Evolutionary conservation across 1,284 basidiomycete species (phyloP).

Genomic region (Ceratobasidium sp.): DNA sequence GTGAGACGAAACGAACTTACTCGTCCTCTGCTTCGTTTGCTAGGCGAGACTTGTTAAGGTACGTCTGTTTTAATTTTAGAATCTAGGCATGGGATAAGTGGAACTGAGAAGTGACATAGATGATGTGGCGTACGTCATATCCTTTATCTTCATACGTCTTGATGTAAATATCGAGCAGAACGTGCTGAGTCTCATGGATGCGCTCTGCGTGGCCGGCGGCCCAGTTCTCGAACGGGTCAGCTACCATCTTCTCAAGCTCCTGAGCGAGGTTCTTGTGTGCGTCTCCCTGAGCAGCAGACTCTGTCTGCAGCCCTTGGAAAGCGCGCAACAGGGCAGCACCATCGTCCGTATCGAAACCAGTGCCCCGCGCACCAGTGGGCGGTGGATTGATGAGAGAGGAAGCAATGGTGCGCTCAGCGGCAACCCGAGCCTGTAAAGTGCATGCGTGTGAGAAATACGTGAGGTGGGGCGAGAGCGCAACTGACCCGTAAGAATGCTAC

Average conservation of each 20-base stretch:
- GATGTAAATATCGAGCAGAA: slow-evolving; percentile 75
- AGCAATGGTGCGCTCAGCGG: slow-evolving; percentile 71
- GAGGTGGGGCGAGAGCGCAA: slow-evolving; percentile 44
- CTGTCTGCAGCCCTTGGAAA: slow-evolving; percentile 79
- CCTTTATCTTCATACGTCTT: slow-evolving; percentile 72
- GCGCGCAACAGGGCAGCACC: slow-evolving; percentile 76
- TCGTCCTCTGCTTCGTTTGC: slow-evolving; percentile 93
- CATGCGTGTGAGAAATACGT: slow-evolving; percentile 7
- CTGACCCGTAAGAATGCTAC: slow-evolving; percentile 81
- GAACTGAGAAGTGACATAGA: background rate
- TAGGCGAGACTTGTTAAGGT: slow-evolving; percentile 77
- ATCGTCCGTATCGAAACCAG: slow-evolving; percentile 78
- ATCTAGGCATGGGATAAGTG: slow-evolving; percentile 56
- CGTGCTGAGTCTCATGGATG: slow-evolving; percentile 65
- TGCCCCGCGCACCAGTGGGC: slow-evolving; percentile 62
- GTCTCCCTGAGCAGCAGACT: slow-evolving; percentile 72
- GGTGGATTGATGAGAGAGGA: slow-evolving; percentile 65
- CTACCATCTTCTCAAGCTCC: slow-evolving; percentile 73
- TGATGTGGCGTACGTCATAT: slow-evolving; percentile 61
- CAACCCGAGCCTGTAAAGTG: slow-evolving; percentile 67
- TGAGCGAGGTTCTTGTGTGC: slow-evolving; percentile 72
- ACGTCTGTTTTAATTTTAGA: slow-evolving; percentile 75
- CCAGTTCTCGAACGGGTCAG: slow-evolving; percentile 80
- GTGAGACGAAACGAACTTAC: slow-evolving; percentile 61
- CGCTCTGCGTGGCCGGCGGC: slow-evolving; percentile 74